A percentile compares a stretch with the other conserved stretches of the same genome.
These are phyloP conservation scores for Tephrocybe sp. DNA, from an alignment of 768 basidiomycete species.

Conservation along the genomic window DNA sequence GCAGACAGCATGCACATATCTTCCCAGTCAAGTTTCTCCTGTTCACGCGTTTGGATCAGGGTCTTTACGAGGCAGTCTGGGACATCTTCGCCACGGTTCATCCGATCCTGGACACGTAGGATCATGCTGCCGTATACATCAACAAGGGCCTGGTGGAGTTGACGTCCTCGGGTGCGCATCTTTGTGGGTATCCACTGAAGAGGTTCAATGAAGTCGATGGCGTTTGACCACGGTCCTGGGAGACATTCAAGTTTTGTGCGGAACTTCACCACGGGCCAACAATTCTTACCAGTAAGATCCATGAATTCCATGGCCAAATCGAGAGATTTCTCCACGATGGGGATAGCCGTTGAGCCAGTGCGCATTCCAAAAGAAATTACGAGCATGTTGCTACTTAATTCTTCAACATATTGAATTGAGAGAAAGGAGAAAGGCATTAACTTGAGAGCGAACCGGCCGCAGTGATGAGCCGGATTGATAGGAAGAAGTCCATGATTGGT, in stretches of 20 bases:
- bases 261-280: not conserved
- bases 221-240: slow-evolving; percentile 39
- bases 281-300: slow-evolving; percentile 22
- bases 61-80: slow-evolving; percentile 44
- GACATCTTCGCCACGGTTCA: slow-evolving; percentile 34
- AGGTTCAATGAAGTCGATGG: slow-evolving; percentile 40
- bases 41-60: slow-evolving; percentile 27
- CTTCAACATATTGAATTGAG: not conserved
- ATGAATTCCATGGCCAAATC: slow-evolving; percentile 42
- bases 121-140: slow-evolving; percentile 38
- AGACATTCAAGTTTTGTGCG: not conserved
- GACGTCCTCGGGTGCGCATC: slow-evolving; percentile 34
- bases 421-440: slow-evolving; percentile 3
- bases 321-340: slow-evolving; percentile 32
- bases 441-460: slow-evolving; percentile 31
- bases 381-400: slow-evolving; percentile 40
- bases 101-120: slow-evolving; percentile 30
- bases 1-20: slow-evolving; percentile 39
- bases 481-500: slow-evolving; percentile 29
- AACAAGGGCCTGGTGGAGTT: slow-evolving; percentile 35
- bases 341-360: slow-evolving; percentile 35
- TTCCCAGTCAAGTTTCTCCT: slow-evolving; percentile 33
- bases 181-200: slow-evolving; percentile 38
- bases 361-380: slow-evolving; percentile 40
- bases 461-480: slow-evolving; percentile 35